Evolutionary conservation across 192 early-diverging fungal genomes (phyloP).

Genomic region (Polychytrium aggregatum): DNA sequence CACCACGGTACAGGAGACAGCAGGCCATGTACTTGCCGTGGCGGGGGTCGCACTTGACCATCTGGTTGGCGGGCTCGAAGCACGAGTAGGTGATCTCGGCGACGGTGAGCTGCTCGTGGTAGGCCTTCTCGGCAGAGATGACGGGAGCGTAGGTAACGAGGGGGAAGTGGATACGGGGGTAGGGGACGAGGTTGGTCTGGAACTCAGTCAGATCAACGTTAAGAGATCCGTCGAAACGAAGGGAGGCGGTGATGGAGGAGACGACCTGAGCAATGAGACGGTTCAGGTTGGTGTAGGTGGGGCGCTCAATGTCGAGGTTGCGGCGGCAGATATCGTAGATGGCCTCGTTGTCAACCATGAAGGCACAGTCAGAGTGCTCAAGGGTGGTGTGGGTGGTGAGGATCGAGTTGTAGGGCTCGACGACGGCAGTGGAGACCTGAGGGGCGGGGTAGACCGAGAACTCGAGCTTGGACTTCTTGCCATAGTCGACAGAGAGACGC

Average conservation of each 20-base stretch:
- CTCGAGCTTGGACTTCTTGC: conserved; percentile 99
- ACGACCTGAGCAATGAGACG: conserved; percentile 97
- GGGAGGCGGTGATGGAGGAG: conserved; percentile 97
- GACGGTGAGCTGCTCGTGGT: conserved; percentile 93
- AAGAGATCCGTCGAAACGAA: conserved; percentile 96
- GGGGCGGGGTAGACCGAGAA: conserved; percentile 99
- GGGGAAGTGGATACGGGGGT: conserved; percentile 98
- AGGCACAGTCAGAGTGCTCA: conserved; percentile 97
- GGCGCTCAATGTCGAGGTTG: conserved; percentile 93
- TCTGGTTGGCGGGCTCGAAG: conserved; percentile 97
- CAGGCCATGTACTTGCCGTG: conserved; percentile 99
- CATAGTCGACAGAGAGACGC: conserved; percentile 98
- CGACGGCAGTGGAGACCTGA: conserved; percentile 91
- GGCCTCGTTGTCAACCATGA: conserved; percentile 99
- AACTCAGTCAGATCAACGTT: conserved; percentile 99
- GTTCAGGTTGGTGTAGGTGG: conserved; percentile 96
- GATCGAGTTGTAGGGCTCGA: conserved; percentile 99
- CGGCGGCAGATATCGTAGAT: conserved; percentile 99
- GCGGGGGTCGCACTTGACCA: conserved; percentile 98
- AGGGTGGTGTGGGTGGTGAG: conserved; percentile 98
- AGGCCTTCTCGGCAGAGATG: conserved; percentile 88
- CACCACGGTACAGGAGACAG: conserved; percentile 97
- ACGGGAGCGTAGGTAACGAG: conserved; percentile 93
- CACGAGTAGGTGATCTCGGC: conserved; percentile 92
- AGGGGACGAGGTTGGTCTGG: conserved; percentile 99